These are phyloP conservation scores for Xylaria acuta DNA, from an alignment of 495 filamentous ascomycete genomes.

Conservation along the genomic window DNA sequence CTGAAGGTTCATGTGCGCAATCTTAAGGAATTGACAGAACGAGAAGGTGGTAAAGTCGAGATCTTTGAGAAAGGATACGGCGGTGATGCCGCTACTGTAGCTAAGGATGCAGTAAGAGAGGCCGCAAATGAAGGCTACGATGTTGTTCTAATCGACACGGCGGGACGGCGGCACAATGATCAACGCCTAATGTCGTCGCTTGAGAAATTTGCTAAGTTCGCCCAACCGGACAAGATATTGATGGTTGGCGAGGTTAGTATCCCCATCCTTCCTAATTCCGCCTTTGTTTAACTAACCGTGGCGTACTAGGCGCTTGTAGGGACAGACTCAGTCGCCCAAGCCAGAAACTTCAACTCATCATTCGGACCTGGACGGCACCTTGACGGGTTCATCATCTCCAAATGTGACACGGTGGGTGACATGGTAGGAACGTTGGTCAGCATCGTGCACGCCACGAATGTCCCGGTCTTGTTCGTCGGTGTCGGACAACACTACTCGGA, in stretches of 20 bases:
- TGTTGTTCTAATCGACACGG: conserved; percentile 96
- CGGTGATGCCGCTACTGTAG: conserved; percentile 94
- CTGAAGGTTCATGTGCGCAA: conserved; percentile 92
- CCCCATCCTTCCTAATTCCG: not conserved
- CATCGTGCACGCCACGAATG: conserved; percentile 96
- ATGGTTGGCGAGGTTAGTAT: conserved; percentile 88
- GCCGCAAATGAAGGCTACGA: conserved; percentile 78
- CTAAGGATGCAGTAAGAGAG: conserved; percentile 87
- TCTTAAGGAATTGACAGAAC: conserved; percentile 79
- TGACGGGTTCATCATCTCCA: conserved; percentile 97
- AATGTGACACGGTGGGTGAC: conserved; percentile 98
- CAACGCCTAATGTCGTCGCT: conserved; percentile 90
- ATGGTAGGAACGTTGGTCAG: conserved; percentile 98
- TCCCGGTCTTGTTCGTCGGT: conserved; percentile 91
- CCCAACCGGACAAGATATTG: conserved; percentile 94
- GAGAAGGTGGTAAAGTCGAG: conserved; percentile 84
- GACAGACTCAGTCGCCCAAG: conserved; percentile 92
- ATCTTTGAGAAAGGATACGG: conserved; percentile 97
- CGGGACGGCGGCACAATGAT: conserved; percentile 94
- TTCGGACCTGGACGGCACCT: conserved; percentile 82
- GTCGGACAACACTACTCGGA: conserved; percentile 98
- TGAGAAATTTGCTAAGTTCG: conserved; percentile 96
- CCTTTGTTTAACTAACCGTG: conserved; percentile 29
- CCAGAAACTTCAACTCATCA: conserved; percentile 90
- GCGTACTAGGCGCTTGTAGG: conserved; percentile 78